These are phyloP conservation scores for Rauvolfia tetraphylla DNA, from an alignment of 257 asterid species.

Conservation along the genomic window DNA sequence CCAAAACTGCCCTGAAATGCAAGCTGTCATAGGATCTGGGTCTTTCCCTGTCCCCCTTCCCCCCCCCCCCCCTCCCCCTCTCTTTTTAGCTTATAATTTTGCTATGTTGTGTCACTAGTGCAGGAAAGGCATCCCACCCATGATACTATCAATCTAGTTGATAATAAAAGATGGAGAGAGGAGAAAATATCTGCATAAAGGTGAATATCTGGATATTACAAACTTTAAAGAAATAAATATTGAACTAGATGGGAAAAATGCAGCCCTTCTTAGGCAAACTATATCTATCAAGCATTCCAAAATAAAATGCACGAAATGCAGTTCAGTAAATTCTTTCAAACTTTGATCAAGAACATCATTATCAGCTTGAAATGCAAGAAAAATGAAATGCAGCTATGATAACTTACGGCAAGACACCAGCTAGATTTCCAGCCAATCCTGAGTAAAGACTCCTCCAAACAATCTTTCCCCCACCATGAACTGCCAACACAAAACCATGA, in stretches of 20 bases:
- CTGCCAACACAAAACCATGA: conserved; percentile 37
- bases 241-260: neutral
- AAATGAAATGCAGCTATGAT: conserved; percentile 7
- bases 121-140: neutral
- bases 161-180: neutral
- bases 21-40: neutral
- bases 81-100: neutral
- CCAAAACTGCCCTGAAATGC: neutral
- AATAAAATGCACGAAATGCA: neutral
- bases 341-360: neutral
- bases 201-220: neutral
- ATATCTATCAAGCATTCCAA: conserved; percentile 3
- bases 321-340: neutral
- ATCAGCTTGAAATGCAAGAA: neutral
- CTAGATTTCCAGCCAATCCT: conserved; percentile 68
- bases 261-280: neutral
- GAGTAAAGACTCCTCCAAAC: conserved; percentile 63
- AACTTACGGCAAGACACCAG: conserved; percentile 71
- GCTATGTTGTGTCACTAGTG: neutral
- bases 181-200: neutral
- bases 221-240: neutral
- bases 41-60: no score
- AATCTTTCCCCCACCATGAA: conserved; percentile 59
- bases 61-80: no score
- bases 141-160: neutral